phyloP scores from a whole-genome alignment of 139 green algal genomes.

The Tetradesmus lagerheimii region DNA sequence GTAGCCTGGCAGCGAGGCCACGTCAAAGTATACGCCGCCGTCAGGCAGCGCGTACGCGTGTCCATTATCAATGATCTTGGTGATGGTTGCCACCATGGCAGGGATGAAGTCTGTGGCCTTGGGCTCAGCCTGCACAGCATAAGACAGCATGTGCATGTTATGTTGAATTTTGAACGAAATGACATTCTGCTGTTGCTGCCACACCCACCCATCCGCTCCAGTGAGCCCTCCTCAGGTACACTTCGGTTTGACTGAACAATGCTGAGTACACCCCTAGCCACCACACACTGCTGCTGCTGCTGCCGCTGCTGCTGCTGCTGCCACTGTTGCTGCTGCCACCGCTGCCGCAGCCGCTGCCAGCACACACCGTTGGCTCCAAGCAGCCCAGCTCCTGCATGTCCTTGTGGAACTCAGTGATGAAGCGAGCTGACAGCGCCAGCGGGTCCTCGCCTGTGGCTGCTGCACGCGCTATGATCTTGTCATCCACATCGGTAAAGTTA shows the following conservation, averaged over 20 bases:
- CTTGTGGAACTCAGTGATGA: constrained; percentile 93
- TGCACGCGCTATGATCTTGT: constrained; percentile 96
- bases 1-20: constrained; percentile 87
- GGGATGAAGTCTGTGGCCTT: constrained; percentile 90
- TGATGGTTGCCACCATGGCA: constrained; percentile 92
- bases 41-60: constrained; percentile 88
- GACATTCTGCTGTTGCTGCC: too few relatives aligned
- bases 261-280: too few relatives aligned
- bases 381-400: constrained; percentile 94
- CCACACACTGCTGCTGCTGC: too few relatives aligned
- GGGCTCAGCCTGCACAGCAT: constrained; percentile 77
- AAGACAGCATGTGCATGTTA: too few relatives aligned
- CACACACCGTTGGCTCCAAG: constrained; percentile 75
- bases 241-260: too few relatives aligned
- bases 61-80: constrained; percentile 88
- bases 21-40: constrained; percentile 96
- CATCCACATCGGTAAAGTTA: constrained; percentile 93
- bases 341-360: too few relatives aligned
- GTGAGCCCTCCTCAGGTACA: too few relatives aligned
- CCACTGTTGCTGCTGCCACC: neutral
- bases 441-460: constrained; percentile 73
- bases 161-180: too few relatives aligned
- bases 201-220: too few relatives aligned
- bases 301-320: neutral
- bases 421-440: constrained; percentile 76